These are phyloP conservation scores for Irpex lacteus DNA, from an alignment of 1,284 basidiomycete genomes.

Conservation along the genomic window DNA sequence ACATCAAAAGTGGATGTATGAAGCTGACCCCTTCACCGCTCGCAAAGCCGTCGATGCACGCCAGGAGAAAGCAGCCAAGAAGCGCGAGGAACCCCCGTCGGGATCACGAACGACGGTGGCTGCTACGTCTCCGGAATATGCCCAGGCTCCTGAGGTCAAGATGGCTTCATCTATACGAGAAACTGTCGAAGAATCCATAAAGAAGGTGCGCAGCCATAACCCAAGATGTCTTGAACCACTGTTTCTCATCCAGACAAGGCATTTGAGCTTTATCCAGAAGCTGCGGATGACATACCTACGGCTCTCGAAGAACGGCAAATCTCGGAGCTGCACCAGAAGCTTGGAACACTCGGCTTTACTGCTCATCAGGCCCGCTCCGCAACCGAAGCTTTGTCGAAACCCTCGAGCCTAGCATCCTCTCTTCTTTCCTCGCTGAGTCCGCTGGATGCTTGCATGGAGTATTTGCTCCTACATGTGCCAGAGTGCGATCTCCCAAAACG, in stretches of 20 bases:
- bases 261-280: slow-evolving; percentile 50
- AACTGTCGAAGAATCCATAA: slow-evolving; percentile 80
- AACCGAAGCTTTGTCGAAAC: slow-evolving; percentile 47
- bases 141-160: slow-evolving; percentile 77
- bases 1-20: slow-evolving; percentile 84
- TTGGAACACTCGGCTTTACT: slow-evolving; percentile 58
- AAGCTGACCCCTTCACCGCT: slow-evolving; percentile 82
- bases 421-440: slow-evolving; percentile 48
- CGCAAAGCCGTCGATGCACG: slow-evolving; percentile 63
- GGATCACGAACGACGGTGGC: slow-evolving; percentile 9
- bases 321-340: slow-evolving; percentile 45
- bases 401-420: slow-evolving; percentile 50
- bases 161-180: slow-evolving; percentile 81
- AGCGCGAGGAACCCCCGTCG: slow-evolving; percentile 31
- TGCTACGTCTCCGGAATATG: slow-evolving; percentile 48
- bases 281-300: slow-evolving; percentile 37
- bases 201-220: slow-evolving; percentile 47
- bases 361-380: slow-evolving; percentile 47
- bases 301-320: slow-evolving; percentile 28
- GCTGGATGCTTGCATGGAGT: slow-evolving; percentile 71
- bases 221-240: not conserved
- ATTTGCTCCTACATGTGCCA: slow-evolving; percentile 71
- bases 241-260: slow-evolving; percentile 34
- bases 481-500: slow-evolving; percentile 75
- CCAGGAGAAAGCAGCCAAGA: slow-evolving; percentile 53